A percentile compares a stretch with the other conserved stretches of the same genome.
Conservation (phyloP, 805 yeast genomes). For the Barnettozyma wickerhamii region DNA sequence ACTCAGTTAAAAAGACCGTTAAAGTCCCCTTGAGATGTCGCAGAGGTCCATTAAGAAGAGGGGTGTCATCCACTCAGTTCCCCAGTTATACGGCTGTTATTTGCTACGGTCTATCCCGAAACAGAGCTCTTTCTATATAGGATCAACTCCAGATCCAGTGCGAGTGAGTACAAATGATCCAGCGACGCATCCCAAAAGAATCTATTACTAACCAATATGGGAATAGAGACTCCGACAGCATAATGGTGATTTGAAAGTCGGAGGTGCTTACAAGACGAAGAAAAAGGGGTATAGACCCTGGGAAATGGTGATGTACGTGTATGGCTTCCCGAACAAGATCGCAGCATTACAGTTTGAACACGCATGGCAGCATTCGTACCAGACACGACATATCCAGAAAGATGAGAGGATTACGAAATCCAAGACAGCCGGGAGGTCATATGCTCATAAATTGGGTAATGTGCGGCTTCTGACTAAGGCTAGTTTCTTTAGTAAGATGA, state of each 20-base stretch:
- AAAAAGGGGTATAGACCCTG: constrained; percentile 62
- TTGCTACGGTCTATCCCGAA: constrained; percentile 56
- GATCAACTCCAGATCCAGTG: constrained; percentile 77
- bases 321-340: constrained; percentile 68
- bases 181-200: neutral
- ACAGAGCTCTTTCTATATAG: constrained; percentile 63
- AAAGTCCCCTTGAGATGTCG: constrained; percentile 7
- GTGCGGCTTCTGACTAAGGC: constrained; percentile 40
- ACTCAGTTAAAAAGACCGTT: too few relatives aligned
- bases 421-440: constrained; percentile 34
- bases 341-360: constrained; percentile 77
- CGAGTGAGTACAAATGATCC: constrained; percentile 28
- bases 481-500: constrained; percentile 40
- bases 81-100: constrained; percentile 65
- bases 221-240: constrained; percentile 62
- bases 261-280: constrained; percentile 73
- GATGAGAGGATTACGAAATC: constrained; percentile 35
- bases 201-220: constrained; percentile 3
- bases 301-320: constrained; percentile 58
- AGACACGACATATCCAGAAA: constrained; percentile 53
- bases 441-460: constrained; percentile 46
- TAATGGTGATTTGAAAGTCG: constrained; percentile 67
- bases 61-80: constrained; percentile 17
- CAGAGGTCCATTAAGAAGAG: constrained; percentile 5
- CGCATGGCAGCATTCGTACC: constrained; percentile 74